phyloP scores from a whole-genome alignment of 108 stramenopile genomes.

The Cyclotella distinguenda region DNA sequence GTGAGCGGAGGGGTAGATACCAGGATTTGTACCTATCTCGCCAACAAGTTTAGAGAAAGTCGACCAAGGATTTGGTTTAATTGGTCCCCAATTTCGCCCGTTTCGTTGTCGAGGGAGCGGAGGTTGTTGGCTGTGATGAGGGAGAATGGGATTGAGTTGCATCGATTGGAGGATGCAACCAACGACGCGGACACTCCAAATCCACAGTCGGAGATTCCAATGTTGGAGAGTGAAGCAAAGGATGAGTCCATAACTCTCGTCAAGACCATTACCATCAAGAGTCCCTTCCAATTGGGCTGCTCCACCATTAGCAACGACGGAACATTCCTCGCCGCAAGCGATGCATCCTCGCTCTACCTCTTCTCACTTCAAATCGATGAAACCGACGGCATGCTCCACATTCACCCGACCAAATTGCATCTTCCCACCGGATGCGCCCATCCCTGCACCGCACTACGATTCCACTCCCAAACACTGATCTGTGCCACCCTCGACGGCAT shows the following conservation, averaged over 20 bases:
- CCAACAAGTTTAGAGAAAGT: constrained; percentile 56
- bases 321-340: constrained; percentile 52
- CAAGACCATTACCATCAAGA: constrained; percentile 61
- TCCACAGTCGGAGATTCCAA: no score
- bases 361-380: constrained; percentile 50
- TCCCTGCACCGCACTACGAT: constrained; percentile 43
- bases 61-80: constrained; percentile 75
- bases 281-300: constrained; percentile 54
- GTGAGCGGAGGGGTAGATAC: constrained; percentile 90
- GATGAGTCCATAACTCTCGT: constrained; percentile 57
- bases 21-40: constrained; percentile 80
- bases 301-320: constrained; percentile 60
- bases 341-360: constrained; percentile 45
- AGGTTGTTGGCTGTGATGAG: constrained; percentile 63
- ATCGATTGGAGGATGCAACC: constrained; percentile 50
- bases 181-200: no score
- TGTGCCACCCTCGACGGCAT: constrained; percentile 52
- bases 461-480: constrained; percentile 34
- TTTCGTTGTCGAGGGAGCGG: constrained; percentile 47
- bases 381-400: constrained; percentile 23
- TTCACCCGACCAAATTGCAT: constrained; percentile 40
- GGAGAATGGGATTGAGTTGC: constrained; percentile 59
- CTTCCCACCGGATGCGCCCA: constrained; percentile 24
- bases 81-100: constrained; percentile 66
- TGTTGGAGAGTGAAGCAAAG: constrained; percentile 19